Conservation (phyloP, 2,329 filamentous ascomycete genomes). For the Stagonosporopsis cucurbitacearum region DNA sequence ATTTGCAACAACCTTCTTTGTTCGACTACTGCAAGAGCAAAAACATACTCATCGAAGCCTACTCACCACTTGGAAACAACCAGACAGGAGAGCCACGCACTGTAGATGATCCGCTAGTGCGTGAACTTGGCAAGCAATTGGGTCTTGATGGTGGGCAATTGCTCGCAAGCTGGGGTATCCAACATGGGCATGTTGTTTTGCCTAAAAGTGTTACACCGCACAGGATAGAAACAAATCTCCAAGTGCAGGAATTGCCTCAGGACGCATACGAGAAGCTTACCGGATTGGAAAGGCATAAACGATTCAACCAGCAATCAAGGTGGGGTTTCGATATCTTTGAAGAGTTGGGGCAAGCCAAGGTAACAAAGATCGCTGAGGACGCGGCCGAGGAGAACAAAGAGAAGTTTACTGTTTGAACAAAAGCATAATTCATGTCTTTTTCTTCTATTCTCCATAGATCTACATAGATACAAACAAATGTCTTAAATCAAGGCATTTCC, state of each 20-base stretch:
- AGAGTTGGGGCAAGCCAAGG: constrained; percentile 31
- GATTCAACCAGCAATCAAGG: constrained; percentile 33
- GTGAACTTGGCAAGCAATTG: constrained; percentile 49
- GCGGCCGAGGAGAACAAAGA: constrained; percentile 28
- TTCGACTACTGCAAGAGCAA: constrained; percentile 72
- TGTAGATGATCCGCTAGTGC: constrained; percentile 50
- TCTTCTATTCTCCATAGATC: not conserved
- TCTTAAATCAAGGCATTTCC: not conserved
- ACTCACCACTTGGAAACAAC: constrained; percentile 72
- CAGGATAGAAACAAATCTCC: constrained; percentile 76
- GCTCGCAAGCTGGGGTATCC: constrained; percentile 77
- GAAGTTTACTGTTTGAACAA: constrained; percentile 26
- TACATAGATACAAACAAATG: not conserved
- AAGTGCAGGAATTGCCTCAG: constrained; percentile 68
- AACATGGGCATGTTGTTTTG: constrained; percentile 80
- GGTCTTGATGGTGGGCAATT: constrained; percentile 75
- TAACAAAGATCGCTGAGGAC: constrained; percentile 25
- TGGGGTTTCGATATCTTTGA: constrained; percentile 38
- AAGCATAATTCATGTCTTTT: not conserved
- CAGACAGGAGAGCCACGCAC: constrained; percentile 64
- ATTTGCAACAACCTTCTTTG: constrained; percentile 50
- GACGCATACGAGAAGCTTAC: constrained; percentile 74
- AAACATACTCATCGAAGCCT: constrained; percentile 74
- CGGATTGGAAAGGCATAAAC: constrained; percentile 33
- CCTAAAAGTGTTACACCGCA: constrained; percentile 78